phyloP scores from a whole-genome alignment of 2,329 filamentous ascomycete species.

The Xylariales sp. region DNA sequence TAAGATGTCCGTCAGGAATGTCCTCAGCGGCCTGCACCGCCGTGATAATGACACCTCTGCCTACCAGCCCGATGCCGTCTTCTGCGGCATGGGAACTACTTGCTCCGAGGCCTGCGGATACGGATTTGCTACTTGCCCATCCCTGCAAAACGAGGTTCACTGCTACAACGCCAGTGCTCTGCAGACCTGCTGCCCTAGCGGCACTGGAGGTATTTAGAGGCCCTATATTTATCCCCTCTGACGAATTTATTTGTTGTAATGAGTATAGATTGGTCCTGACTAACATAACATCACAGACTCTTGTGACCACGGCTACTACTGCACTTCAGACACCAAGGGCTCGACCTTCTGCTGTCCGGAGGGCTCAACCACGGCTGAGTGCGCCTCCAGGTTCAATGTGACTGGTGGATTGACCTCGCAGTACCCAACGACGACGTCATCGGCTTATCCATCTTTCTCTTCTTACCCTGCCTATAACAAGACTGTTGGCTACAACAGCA shows the following conservation, averaged over 20 bases:
- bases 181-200: slow-evolving; percentile 54
- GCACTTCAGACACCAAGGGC: slow-evolving; percentile 45
- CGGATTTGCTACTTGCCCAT: slow-evolving; percentile 24
- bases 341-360: slow-evolving; percentile 60
- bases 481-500: background rate
- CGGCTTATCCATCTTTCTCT: slow-evolving; percentile 11
- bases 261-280: too few relatives aligned
- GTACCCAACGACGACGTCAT: slow-evolving; percentile 29
- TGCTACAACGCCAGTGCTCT: slow-evolving; percentile 51
- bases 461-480: slow-evolving; percentile 9
- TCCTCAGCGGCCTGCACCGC: slow-evolving; percentile 19
- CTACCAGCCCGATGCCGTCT: slow-evolving; percentile 22
- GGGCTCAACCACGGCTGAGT: slow-evolving; percentile 46
- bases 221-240: background rate
- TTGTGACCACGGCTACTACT: slow-evolving; percentile 59
- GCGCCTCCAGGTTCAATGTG: slow-evolving; percentile 46
- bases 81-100: slow-evolving; percentile 21
- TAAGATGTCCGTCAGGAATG: slow-evolving; percentile 19
- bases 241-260: too few relatives aligned
- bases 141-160: slow-evolving; percentile 43
- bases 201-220: slow-evolving; percentile 48
- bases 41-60: slow-evolving; percentile 13
- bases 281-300: too few relatives aligned
- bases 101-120: slow-evolving; percentile 29
- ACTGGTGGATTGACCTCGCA: slow-evolving; percentile 44